These are phyloP conservation scores for Hemileia vastatrix DNA, from an alignment of 1,284 basidiomycete species.

Conservation along the genomic window DNA sequence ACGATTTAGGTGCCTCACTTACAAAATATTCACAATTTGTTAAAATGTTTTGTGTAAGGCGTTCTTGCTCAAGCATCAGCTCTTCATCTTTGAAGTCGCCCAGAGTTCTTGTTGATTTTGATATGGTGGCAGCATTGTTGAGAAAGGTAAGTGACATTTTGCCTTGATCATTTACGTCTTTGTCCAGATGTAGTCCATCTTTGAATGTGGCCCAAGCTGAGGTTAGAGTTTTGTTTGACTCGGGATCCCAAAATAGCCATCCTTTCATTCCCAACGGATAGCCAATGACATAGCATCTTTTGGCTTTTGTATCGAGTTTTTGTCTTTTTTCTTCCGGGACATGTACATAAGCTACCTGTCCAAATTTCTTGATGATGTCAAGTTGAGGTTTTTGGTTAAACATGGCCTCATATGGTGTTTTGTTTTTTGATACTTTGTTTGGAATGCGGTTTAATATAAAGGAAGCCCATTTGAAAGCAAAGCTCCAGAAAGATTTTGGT, in stretches of 20 bases:
- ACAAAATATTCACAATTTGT: too few species aligned
- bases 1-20: too few species aligned
- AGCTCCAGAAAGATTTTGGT: background rate
- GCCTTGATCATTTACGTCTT: too few species aligned
- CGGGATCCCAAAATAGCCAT: background rate
- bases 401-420: slow-evolving; percentile 1
- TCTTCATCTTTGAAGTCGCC: too few species aligned
- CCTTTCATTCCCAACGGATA: background rate
- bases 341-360: background rate
- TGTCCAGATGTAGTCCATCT: too few species aligned
- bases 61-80: too few species aligned
- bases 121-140: too few species aligned
- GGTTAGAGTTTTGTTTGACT: background rate
- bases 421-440: background rate
- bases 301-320: background rate
- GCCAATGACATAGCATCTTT: background rate
- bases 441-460: background rate
- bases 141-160: too few species aligned
- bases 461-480: background rate
- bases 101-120: too few species aligned
- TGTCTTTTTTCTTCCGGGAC: too few species aligned
- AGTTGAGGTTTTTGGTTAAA: background rate
- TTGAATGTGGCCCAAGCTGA: slow-evolving; percentile 1
- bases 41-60: too few species aligned
- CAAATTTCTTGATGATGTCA: background rate